phyloP scores from a whole-genome alignment of 139 green algal species.

The Dunaliella sp. region DNA sequence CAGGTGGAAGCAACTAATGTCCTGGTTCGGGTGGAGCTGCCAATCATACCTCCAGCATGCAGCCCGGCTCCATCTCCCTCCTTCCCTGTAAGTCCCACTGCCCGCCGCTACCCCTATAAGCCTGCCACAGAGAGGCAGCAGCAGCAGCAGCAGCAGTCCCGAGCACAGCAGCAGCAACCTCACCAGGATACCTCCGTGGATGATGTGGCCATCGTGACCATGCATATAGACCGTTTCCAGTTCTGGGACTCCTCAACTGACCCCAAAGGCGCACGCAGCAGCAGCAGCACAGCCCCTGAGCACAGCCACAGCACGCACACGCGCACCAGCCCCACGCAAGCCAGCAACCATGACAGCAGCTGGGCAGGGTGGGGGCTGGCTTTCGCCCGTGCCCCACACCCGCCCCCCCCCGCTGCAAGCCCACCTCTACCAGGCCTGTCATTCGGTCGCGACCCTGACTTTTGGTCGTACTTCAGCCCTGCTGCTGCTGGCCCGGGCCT shows the following conservation, averaged over 20 bases:
- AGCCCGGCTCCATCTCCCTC: too few relatives aligned
- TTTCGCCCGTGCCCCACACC: not conserved
- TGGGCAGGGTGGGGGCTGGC: not conserved
- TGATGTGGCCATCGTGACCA: slow-evolving; percentile 11
- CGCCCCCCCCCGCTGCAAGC: not conserved
- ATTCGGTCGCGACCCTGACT: not conserved
- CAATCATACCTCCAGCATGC: too few relatives aligned
- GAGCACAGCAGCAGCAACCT: not conserved
- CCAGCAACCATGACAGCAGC: slow-evolving; percentile 1
- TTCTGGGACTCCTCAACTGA: slow-evolving; percentile 4
- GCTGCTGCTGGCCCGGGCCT: too few relatives aligned
- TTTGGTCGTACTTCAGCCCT: not conserved
- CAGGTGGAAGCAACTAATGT: too few relatives aligned
- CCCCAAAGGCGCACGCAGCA: not conserved
- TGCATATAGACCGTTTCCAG: slow-evolving; percentile 22
- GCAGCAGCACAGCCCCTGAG: not conserved
- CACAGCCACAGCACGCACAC: too few relatives aligned
- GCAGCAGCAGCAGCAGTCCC: not conserved
- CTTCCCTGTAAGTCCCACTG: too few relatives aligned
- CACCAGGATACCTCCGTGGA: not conserved
- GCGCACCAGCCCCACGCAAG: not conserved
- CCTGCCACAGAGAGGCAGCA: too few relatives aligned
- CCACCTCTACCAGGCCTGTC: too few relatives aligned
- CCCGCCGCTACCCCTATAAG: too few relatives aligned
- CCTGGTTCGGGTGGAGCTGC: too few relatives aligned